phyloP scores from a whole-genome alignment of 371 early-diverging fungal species.

The Circinella minor region DNA sequence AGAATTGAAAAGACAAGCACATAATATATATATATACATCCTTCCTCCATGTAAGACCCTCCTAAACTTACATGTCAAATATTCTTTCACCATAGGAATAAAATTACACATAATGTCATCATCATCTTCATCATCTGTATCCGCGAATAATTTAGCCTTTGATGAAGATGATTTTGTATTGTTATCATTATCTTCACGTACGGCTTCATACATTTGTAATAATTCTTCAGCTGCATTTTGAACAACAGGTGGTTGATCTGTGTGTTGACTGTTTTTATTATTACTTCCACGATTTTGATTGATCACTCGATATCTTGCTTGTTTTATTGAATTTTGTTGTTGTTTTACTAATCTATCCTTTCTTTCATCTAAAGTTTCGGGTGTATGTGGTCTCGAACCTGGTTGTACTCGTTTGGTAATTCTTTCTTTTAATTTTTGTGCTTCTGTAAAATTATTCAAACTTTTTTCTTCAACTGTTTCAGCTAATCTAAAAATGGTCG shows the following conservation, averaged over 20 bases:
- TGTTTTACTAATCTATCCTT: conserved; percentile 42
- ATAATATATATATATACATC: not conserved
- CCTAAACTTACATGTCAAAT: conserved; percentile 56
- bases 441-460: conserved; percentile 56
- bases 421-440: conserved; percentile 60
- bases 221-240: conserved; percentile 29
- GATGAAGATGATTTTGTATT: conserved; percentile 18
- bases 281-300: conserved; percentile 45
- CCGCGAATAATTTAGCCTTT: conserved; percentile 27
- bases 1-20: no score
- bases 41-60: not conserved
- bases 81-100: conserved; percentile 77
- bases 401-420: conserved; percentile 54
- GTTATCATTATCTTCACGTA: conserved; percentile 57
- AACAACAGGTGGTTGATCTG: conserved; percentile 24
- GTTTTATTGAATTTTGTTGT: conserved; percentile 44
- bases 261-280: conserved; percentile 15
- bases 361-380: conserved; percentile 34
- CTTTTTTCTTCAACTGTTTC: conserved; percentile 69
- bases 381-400: conserved; percentile 42
- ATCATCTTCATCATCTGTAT: conserved; percentile 48
- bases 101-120: conserved; percentile 72
- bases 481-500: conserved; percentile 64
- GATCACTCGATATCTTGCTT: conserved; percentile 66
- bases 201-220: conserved; percentile 72